Base-by-base conservation (phyloP, 164 flowering plant genomes). In the Cinnamomum chago region DNA sequence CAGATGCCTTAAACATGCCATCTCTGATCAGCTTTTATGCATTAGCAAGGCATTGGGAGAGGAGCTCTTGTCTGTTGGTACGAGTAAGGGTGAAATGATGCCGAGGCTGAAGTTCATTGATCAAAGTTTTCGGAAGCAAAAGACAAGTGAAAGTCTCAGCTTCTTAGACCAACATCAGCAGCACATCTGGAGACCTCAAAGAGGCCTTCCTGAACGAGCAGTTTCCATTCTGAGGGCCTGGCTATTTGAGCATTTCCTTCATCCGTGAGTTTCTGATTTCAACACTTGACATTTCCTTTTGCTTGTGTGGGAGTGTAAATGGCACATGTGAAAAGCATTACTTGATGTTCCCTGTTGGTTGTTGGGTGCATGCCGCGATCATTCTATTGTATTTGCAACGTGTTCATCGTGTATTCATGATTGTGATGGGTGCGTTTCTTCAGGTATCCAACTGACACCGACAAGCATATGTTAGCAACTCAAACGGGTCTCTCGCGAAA, bases 171-270 rank as follows among this genome's bases (percentile, higher is more conserved):
- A 65, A 28, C 70, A 67, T 67, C 92, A 87, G 71, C 92, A 86
- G 65, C 90, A 84, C 47, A 79, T 85, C 52, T 95, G 97, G 99
- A 83, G 96, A 84, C 97, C 98, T 66, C 99, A 95, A 67, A 76
- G 99, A 81, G 99, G 99, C 76, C 88, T 95, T 33, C 99, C 99
- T 0, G 99, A 95, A 75, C 93, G 92, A 28, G 79, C 99, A 0
- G 97, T 95, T 71, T 81, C 96, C 22, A 78, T 95, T 75, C 88
- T 93, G 14, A 82, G 92, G 75, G 93, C 98, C 11, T 95, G 98
- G 98, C 82, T 93, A 15, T 95, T 93, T 73, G 98, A 95, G 72
- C 97, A 95, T 83, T 95, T 95, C 79, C 97, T 95, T 80, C 98
- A 95, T 76, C 98, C 98, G 98, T 95, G 72, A 86, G 88, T 73